These are phyloP conservation scores for Bertia moriformis DNA, from an alignment of 2,329 filamentous ascomycete genomes.

Conservation along the genomic window DNA sequence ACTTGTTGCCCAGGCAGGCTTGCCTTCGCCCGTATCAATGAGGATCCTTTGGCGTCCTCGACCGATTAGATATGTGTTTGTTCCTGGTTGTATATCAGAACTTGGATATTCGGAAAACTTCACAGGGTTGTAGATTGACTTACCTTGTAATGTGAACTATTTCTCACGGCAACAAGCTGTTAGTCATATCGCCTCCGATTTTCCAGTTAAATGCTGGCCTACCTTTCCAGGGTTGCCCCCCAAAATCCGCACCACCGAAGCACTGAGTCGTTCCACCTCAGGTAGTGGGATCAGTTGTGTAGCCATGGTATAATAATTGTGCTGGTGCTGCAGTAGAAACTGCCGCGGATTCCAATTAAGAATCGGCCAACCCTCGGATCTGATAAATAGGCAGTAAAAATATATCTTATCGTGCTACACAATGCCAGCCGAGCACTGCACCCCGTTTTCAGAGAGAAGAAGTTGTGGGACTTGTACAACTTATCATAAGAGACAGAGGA, in stretches of 20 bases:
- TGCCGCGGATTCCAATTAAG: not conserved
- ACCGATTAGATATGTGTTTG: not conserved
- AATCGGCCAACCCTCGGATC: not conserved
- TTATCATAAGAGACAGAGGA: too few species aligned
- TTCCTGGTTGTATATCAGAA: too few species aligned
- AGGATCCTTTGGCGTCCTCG: not conserved
- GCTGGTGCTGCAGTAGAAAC: not conserved
- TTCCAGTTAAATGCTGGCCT: not conserved
- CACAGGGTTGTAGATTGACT: too few species aligned
- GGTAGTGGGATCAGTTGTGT: not conserved
- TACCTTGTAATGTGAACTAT: slow-evolving; percentile 1
- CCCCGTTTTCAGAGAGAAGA: too few species aligned
- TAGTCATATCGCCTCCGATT: not conserved
- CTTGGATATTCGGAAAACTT: too few species aligned
- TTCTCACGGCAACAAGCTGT: not conserved
- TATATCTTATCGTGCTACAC: not conserved
- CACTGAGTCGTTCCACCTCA: not conserved
- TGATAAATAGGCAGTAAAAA: not conserved
- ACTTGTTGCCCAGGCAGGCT: not conserved
- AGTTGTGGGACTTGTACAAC: too few species aligned
- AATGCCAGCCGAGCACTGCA: too few species aligned
- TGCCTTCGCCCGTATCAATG: slow-evolving; percentile 1
- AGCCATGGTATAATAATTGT: not conserved
- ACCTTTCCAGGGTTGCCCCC: not conserved
- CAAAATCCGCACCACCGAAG: not conserved